These are phyloP conservation scores for Nannochloris sp. DNA, from an alignment of 139 green algal species.

Conservation along the genomic window DNA sequence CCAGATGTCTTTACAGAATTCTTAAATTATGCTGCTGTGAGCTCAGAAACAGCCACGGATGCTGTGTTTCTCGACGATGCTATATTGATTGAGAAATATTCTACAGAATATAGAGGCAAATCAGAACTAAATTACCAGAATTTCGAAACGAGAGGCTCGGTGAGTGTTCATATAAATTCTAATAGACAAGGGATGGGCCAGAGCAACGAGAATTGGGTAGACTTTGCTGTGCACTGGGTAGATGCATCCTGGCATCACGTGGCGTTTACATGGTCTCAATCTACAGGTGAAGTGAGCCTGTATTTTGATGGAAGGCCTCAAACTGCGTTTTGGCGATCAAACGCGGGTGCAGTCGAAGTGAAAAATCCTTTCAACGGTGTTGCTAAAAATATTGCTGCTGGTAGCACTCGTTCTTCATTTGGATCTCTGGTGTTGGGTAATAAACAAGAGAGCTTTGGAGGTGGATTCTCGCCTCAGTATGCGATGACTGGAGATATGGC, in stretches of 20 bases:
- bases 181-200: conserved; percentile 49
- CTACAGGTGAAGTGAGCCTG: conserved; percentile 44
- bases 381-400: conserved; percentile 36
- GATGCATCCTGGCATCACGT: conserved; percentile 80
- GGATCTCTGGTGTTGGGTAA: conserved; percentile 68
- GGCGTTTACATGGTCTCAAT: conserved; percentile 60
- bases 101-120: conserved; percentile 18
- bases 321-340: conserved; percentile 54
- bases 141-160: conserved; percentile 42
- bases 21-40: conserved; percentile 46
- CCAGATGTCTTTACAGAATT: conserved; percentile 34
- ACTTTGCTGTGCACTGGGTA: conserved; percentile 59
- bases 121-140: conserved; percentile 5
- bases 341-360: conserved; percentile 16
- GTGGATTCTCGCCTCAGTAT: conserved; percentile 66
- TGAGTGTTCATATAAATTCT: conserved; percentile 77
- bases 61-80: conserved; percentile 65
- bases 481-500: conserved; percentile 62
- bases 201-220: conserved; percentile 55
- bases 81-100: conserved; percentile 69
- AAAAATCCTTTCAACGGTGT: conserved; percentile 51
- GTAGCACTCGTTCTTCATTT: not conserved
- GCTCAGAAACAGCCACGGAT: not conserved
- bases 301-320: conserved; percentile 63
- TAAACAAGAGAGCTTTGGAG: conserved; percentile 74